These are phyloP conservation scores for Ophiostoma ips DNA, from an alignment of 2,329 filamentous ascomycete species.

Conservation along the genomic window DNA sequence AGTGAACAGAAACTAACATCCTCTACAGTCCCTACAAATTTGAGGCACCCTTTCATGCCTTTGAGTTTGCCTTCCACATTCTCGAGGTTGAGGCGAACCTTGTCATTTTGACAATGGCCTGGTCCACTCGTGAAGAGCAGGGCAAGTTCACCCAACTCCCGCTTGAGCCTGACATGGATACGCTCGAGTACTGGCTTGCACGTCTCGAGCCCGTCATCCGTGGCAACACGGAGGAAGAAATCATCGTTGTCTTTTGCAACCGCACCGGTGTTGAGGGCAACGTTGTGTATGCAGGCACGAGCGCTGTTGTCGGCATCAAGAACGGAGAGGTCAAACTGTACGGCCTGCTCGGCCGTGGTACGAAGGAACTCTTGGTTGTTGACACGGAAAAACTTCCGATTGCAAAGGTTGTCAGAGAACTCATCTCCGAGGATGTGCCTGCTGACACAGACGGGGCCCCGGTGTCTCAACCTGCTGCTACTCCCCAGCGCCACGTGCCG, in stretches of 20 bases:
- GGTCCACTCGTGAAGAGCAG: slow-evolving; percentile 48
- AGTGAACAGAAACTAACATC: slow-evolving; percentile 8
- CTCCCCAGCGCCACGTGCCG: not conserved
- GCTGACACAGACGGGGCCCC: not conserved
- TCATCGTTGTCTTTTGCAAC: slow-evolving; percentile 59
- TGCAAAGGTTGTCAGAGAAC: slow-evolving; percentile 25
- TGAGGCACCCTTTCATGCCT: slow-evolving; percentile 33
- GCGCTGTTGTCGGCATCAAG: slow-evolving; percentile 53
- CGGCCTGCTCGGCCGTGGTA: slow-evolving; percentile 55
- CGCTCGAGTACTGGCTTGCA: slow-evolving; percentile 61
- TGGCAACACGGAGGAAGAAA: slow-evolving; percentile 36
- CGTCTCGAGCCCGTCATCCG: slow-evolving; percentile 53
- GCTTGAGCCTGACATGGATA: slow-evolving; percentile 54
- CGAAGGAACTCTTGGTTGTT: slow-evolving; percentile 53
- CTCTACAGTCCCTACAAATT: slow-evolving; percentile 32
- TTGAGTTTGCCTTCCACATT: slow-evolving; percentile 42
- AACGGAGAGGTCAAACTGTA: slow-evolving; percentile 53
- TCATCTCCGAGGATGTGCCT: slow-evolving; percentile 16
- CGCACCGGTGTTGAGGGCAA: slow-evolving; percentile 52
- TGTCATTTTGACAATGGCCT: slow-evolving; percentile 64
- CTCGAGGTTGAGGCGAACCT: slow-evolving; percentile 42
- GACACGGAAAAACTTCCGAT: slow-evolving; percentile 39
- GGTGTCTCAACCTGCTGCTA: not conserved
- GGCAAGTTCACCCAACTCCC: slow-evolving; percentile 32
- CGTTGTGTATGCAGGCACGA: slow-evolving; percentile 60